Percentiles rank a stretch among this genome's conserved stretches.
phyloP scores from a whole-genome alignment of 352 stramenopile species.

The Phytopythium mirpurense region DNA sequence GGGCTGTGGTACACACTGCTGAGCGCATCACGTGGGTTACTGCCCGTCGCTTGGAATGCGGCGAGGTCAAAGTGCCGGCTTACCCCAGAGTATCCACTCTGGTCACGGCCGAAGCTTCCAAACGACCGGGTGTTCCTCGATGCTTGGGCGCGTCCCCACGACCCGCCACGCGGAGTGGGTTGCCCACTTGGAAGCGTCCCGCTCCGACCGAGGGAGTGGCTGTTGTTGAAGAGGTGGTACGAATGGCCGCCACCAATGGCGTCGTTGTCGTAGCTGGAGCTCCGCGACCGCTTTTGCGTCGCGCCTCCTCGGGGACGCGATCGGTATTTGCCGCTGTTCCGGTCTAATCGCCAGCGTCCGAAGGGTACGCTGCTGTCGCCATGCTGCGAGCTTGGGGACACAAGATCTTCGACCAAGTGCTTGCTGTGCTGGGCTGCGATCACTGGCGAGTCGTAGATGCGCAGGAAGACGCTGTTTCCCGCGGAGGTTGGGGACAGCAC shows the following conservation, averaged over 20 bases:
- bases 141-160: not conserved
- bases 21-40: not conserved
- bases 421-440: conserved; percentile 29
- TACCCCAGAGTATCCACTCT: conserved; percentile 22
- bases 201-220: conserved; percentile 9
- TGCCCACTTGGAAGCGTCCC: not conserved
- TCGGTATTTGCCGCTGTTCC: not conserved
- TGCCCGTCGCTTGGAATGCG: conserved; percentile 34
- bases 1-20: conserved; percentile 10
- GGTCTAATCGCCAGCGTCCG: not conserved
- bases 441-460: conserved; percentile 62
- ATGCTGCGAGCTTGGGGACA: not conserved
- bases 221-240: conserved; percentile 9
- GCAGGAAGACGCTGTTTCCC: conserved; percentile 53
- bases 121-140: conserved; percentile 12
- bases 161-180: not conserved
- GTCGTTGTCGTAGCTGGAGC: conserved; percentile 6
- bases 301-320: not conserved
- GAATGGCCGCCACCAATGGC: conserved; percentile 5
- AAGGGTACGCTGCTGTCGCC: not conserved
- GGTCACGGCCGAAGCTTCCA: conserved; percentile 17
- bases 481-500: conserved; percentile 18
- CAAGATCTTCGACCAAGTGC: not conserved
- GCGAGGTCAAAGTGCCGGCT: conserved; percentile 47
- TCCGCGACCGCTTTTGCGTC: not conserved